Percentiles rank a stretch among this genome's conserved stretches.
These are phyloP conservation scores for Pythium oligandrum DNA, from an alignment of 352 stramenopile genomes.

Conservation along the genomic window DNA sequence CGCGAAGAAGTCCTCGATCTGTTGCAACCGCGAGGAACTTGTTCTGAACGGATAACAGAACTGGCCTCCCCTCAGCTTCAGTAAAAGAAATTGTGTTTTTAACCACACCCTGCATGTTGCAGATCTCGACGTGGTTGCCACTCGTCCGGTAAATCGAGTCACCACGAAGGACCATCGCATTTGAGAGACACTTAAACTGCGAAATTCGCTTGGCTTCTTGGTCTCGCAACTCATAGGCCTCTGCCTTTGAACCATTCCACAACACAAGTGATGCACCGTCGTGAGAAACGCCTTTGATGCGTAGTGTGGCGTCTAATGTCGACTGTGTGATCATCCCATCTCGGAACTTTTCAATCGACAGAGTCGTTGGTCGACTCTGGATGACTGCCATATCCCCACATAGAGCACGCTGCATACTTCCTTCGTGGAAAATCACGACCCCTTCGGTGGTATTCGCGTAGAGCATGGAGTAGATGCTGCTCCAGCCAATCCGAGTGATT, in stretches of 20 bases:
- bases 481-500: conserved; percentile 69
- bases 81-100: conserved; percentile 90
- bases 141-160: conserved; percentile 87
- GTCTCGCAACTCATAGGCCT: conserved; percentile 86
- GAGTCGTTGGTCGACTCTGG: conserved; percentile 61
- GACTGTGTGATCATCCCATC: conserved; percentile 68
- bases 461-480: conserved; percentile 46
- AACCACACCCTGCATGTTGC: conserved; percentile 81
- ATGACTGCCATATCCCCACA: conserved; percentile 82
- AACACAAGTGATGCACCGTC: conserved; percentile 70
- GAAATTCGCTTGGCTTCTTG: conserved; percentile 45
- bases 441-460: conserved; percentile 67
- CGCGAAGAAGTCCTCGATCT: conserved; percentile 74
- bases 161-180: conserved; percentile 66
- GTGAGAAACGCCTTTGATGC: conserved; percentile 84
- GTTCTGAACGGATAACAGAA: conserved; percentile 80
- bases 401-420: conserved; percentile 77
- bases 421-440: conserved; percentile 82
- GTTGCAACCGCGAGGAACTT: conserved; percentile 91
- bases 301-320: conserved; percentile 53
- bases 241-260: conserved; percentile 81
- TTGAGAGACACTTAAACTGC: conserved; percentile 75
- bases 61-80: conserved; percentile 82
- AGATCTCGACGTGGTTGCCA: conserved; percentile 85
- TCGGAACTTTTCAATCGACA: conserved; percentile 76